A percentile compares a stretch with the other conserved stretches of the same genome.
phyloP scores from a whole-genome alignment of 129 eudicot species.

The Flaveria sonorensis region DNA sequence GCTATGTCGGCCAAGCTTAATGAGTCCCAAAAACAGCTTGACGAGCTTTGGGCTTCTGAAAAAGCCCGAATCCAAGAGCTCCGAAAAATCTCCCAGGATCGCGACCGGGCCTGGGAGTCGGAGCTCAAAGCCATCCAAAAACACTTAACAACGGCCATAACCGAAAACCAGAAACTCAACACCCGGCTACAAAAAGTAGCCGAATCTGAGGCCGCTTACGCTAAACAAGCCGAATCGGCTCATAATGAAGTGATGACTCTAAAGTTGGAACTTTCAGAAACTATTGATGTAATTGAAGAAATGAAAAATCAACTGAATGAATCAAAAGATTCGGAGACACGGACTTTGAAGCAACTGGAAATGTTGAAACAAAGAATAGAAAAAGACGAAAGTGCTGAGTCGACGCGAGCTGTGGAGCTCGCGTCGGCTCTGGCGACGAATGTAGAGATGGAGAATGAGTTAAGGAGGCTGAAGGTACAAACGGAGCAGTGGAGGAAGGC shows the following conservation, averaged over 20 bases:
- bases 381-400: constrained; percentile 49
- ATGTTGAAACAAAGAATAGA: too few species aligned
- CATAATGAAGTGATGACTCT: constrained; percentile 50
- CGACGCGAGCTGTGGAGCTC: constrained; percentile 48
- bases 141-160: constrained; percentile 67
- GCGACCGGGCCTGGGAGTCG: constrained; percentile 88
- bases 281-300: constrained; percentile 44
- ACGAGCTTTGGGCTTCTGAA: constrained; percentile 72
- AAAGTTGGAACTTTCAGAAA: constrained; percentile 57
- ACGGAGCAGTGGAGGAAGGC: constrained; percentile 97
- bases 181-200: constrained; percentile 52
- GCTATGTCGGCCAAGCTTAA: constrained; percentile 55
- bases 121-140: constrained; percentile 85
- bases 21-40: constrained; percentile 66
- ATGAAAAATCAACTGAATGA: constrained; percentile 56
- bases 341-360: too few species aligned
- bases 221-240: constrained; percentile 55
- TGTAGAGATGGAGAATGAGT: constrained; percentile 71
- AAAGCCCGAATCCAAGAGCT: constrained; percentile 71
- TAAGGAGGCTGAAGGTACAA: constrained; percentile 79
- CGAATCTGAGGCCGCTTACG: constrained; percentile 55
- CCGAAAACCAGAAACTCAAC: constrained; percentile 72
- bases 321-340: constrained; percentile 43
- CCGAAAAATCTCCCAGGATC: constrained; percentile 82
- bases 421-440: constrained; percentile 63